A percentile compares a stretch with the other conserved stretches of the same genome.
Evolutionary conservation across 768 basidiomycete genomes (phyloP).

Genomic region (Mycena metata): DNA sequence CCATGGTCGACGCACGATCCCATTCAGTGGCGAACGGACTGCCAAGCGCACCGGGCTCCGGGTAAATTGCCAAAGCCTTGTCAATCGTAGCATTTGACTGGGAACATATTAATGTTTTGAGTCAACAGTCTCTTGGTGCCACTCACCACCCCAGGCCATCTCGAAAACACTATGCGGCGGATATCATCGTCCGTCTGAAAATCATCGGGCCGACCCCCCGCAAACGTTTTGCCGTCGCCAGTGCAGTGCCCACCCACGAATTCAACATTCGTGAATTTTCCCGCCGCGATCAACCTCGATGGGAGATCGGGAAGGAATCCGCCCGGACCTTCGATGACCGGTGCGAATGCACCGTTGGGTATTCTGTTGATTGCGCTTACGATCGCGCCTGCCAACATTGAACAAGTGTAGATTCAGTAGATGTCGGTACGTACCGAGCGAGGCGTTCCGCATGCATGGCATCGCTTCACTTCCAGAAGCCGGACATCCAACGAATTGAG

Average conservation of each 20-base stretch:
- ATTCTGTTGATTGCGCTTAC: constrained; percentile 55
- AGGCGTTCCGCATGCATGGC: constrained; percentile 54
- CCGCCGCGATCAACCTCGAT: constrained; percentile 50
- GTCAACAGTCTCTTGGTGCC: no score
- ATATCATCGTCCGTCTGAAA: constrained; percentile 58
- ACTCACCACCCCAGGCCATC: constrained; percentile 54
- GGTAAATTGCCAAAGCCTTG: constrained; percentile 54
- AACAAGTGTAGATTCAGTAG: not conserved
- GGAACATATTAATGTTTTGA: not conserved
- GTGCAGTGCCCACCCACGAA: constrained; percentile 59
- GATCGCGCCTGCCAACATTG: constrained; percentile 47
- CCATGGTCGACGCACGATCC: constrained; percentile 57
- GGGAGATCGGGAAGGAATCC: constrained; percentile 53
- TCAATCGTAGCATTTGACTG: constrained; percentile 55
- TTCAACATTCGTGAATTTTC: constrained; percentile 51
- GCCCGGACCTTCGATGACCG: constrained; percentile 46
- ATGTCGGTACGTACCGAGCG: constrained; percentile 42
- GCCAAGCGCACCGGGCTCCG: constrained; percentile 48
- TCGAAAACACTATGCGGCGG: constrained; percentile 48
- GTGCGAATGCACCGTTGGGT: constrained; percentile 47
- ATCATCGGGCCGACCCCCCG: constrained; percentile 51
- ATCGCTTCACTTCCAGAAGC: constrained; percentile 45
- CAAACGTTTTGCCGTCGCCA: constrained; percentile 59
- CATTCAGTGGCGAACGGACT: constrained; percentile 56
- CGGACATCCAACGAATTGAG: constrained; percentile 48